Base-by-base conservation (phyloP, 768 basidiomycete genomes). In the Tricholomella constricta region DNA sequence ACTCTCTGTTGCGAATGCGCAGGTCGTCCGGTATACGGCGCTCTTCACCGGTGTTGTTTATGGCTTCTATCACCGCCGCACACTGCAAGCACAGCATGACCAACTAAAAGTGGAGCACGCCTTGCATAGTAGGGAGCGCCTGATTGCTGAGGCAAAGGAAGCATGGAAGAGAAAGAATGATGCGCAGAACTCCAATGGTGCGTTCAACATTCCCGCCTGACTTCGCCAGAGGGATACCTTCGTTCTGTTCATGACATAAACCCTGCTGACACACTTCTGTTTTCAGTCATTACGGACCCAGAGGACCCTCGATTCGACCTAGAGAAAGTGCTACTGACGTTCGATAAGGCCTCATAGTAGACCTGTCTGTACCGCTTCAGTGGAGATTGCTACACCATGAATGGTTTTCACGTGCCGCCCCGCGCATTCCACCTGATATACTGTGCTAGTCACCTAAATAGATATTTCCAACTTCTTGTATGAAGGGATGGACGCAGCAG, bases 231-330 rank as follows among this genome's bases (percentile, higher is more conserved):
- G 43, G 41, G 52, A 35, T 25, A 15, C 35, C 26, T 51, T 37
- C 44, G 44, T 50, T 20, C 46, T 52, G 46, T n/a, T 40, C 19
- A 34, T 11, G 32, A 22, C 46, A 20, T 53, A 38, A 37, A 46
- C 29, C 44, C 45, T 52, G 35, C 60, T 61, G 34, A 63, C 52
- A 7, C 31, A 23, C 32, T 31, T 57, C 10, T 19, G 1, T 48
- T 41, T 48, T 34, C 71, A 95, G 94, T 96, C 60, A 78, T 97
- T 59, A 89, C 93, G 59, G 85, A 99, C 78, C 91, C 94, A 36
- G 96, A 98, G 62, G 87, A 98, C 72, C 93, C 96, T 48, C 85
- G 83, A 59, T 99, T 98, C 73, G 94, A 98, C 79, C 78, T 98
- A 68, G 96, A 98, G 80, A 93, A 93, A 72, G 74, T 97, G 55